These are phyloP conservation scores for Dendrostoma leiphaemia DNA, from an alignment of 2,329 filamentous ascomycete genomes.

Conservation along the genomic window DNA sequence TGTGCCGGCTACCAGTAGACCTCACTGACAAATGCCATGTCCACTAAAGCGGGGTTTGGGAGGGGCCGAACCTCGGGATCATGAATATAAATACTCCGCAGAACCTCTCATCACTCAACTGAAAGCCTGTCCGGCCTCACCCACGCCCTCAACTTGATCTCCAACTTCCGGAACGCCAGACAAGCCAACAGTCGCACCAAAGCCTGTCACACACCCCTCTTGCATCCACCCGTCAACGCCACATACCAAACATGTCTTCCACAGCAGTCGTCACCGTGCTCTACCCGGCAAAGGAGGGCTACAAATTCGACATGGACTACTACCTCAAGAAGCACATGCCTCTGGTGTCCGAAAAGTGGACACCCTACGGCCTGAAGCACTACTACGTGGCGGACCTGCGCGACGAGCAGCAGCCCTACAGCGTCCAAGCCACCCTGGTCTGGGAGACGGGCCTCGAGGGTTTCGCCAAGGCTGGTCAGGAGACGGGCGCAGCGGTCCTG, in stretches of 20 bases:
- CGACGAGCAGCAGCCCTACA: conserved; percentile 21
- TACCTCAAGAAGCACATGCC: conserved; percentile 47
- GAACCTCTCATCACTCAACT: background rate
- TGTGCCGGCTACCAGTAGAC: no score
- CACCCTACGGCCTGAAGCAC: conserved; percentile 35
- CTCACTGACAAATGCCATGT: background rate
- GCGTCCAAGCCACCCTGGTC: conserved; percentile 29
- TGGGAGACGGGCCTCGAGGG: conserved; percentile 27
- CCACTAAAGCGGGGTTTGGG: background rate
- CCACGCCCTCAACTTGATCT: background rate
- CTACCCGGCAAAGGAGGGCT: conserved; percentile 39
- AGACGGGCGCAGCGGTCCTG: conserved; percentile 23
- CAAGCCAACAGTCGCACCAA: no score
- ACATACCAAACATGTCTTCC: conserved; percentile 6
- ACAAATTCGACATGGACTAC: conserved; percentile 48
- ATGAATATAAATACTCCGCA: background rate
- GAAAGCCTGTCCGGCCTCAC: no score
- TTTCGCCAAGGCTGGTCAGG: conserved; percentile 20
- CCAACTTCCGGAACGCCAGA: no score
- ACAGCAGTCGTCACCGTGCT: conserved; percentile 27
- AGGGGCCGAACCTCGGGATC: background rate
- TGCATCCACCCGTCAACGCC: background rate
- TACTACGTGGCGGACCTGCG: conserved; percentile 27
- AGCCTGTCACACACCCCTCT: background rate
- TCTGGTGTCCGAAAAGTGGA: conserved; percentile 38